Conservation (phyloP, 1,139 yeast genomes). For the Candida sojae region DNA sequence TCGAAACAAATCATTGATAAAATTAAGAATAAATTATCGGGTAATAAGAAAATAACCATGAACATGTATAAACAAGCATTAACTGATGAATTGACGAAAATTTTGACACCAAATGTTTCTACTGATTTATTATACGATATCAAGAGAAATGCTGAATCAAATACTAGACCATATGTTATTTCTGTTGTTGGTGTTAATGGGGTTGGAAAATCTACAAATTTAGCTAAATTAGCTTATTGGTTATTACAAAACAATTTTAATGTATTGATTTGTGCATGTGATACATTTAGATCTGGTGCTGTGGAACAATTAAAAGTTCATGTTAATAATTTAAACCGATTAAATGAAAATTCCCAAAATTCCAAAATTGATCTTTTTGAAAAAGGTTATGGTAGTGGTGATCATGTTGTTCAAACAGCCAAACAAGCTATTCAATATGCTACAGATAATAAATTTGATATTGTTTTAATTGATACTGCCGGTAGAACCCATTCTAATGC, state of each 20-base stretch:
- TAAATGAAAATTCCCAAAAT: constrained; percentile 31
- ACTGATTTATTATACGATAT: constrained; percentile 86
- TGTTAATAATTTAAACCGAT: constrained; percentile 74
- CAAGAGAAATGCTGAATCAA: constrained; percentile 32
- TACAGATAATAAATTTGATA: constrained; percentile 63
- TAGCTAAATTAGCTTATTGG: constrained; percentile 96
- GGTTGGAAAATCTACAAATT: constrained; percentile 94
- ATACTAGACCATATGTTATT: constrained; percentile 78
- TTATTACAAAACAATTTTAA: constrained; percentile 82
- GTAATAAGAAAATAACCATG: constrained; percentile 32
- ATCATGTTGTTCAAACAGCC: constrained; percentile 90
- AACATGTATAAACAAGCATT: constrained; percentile 55
- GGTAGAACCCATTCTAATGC: constrained; percentile 97
- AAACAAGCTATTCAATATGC: constrained; percentile 81
- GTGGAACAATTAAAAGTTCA: constrained; percentile 96
- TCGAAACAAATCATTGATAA: constrained; percentile 40
- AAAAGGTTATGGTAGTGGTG: constrained; percentile 97
- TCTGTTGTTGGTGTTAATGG: constrained; percentile 98
- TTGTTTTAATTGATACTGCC: constrained; percentile 94
- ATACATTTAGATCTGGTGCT: constrained; percentile 97
- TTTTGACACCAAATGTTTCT: constrained; percentile 90
- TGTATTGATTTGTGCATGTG: constrained; percentile 94
- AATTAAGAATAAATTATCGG: constrained; percentile 31
- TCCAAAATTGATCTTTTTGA: constrained; percentile 79
- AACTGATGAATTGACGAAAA: constrained; percentile 73